Percentiles rank a stretch among this genome's conserved stretches.
Conservation (phyloP, 305 asterid species). For the Galium porrigens region DNA sequence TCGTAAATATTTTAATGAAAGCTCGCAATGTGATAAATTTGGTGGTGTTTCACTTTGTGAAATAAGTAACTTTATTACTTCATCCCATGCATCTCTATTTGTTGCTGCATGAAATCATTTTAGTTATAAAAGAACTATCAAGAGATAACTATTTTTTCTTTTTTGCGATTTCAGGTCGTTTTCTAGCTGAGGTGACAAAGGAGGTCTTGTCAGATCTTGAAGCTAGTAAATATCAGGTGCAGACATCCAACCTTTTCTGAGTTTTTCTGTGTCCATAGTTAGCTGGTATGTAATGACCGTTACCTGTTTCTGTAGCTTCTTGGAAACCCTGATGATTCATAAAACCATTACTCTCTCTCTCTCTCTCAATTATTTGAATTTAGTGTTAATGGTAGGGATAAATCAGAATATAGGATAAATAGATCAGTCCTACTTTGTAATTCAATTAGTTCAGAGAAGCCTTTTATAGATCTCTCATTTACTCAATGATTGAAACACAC, state of each 20-base stretch:
- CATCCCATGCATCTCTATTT: neutral
- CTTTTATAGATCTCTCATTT: neutral
- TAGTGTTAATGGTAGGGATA: neutral
- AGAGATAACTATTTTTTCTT: neutral
- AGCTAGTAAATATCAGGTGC: constrained; percentile 86
- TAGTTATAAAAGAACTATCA: neutral
- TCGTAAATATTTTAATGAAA: neutral
- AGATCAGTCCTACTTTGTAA: no score
- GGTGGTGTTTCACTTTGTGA: neutral
- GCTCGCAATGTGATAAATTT: neutral
- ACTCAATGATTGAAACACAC: neutral
- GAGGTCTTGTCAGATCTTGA: constrained; percentile 72
- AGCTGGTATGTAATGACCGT: neutral
- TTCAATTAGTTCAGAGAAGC: no score
- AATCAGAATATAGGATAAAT: no score
- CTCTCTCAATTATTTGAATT: neutral
- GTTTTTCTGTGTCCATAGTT: neutral
- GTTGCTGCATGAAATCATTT: neutral
- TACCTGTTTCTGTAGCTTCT: neutral
- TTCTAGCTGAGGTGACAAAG: constrained; percentile 72
- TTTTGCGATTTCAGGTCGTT: constrained; percentile 47
- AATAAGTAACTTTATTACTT: neutral
- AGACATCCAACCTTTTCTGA: constrained; percentile 13
- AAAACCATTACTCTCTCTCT: neutral
- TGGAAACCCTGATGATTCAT: neutral